Conservation (phyloP, 148 eudicot species). For the Bassia scoparia region DNA sequence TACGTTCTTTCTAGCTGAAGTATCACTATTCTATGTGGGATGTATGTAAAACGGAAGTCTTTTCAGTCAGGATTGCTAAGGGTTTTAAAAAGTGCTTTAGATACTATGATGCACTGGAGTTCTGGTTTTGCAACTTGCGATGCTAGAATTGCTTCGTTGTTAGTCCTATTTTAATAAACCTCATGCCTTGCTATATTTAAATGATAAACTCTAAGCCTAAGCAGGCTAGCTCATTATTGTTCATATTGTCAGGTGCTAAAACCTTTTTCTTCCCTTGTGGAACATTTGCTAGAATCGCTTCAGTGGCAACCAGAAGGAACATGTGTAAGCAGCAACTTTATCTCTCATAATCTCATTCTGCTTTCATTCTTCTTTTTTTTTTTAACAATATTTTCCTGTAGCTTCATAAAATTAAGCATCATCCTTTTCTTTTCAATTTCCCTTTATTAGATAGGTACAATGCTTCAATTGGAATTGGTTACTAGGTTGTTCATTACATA, state of each 20-base stretch:
- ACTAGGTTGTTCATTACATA: background rate
- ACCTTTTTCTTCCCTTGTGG: constrained; percentile 81
- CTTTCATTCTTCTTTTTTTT: too few species aligned
- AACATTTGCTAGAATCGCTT: constrained; percentile 73
- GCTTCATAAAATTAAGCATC: background rate
- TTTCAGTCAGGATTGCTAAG: background rate
- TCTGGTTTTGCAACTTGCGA: background rate
- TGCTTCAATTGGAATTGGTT: background rate
- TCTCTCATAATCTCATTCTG: background rate
- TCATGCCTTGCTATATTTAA: background rate
- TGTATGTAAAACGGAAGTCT: background rate
- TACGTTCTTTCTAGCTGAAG: constrained; percentile 36
- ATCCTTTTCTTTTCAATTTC: background rate
- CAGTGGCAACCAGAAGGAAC: constrained; percentile 60
- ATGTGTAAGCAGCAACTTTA: constrained; percentile 59
- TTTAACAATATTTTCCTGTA: background rate
- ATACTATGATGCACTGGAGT: background rate
- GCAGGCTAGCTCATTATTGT: background rate
- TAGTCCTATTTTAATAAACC: too few species aligned
- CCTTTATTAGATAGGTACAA: background rate
- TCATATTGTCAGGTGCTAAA: constrained; percentile 60
- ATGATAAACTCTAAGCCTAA: background rate
- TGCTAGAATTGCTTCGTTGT: too few species aligned
- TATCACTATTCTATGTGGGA: background rate
- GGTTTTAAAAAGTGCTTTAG: background rate